Conservation (phyloP, 2,329 filamentous ascomycete species). For the Colletotrichum tamarilloi region DNA sequence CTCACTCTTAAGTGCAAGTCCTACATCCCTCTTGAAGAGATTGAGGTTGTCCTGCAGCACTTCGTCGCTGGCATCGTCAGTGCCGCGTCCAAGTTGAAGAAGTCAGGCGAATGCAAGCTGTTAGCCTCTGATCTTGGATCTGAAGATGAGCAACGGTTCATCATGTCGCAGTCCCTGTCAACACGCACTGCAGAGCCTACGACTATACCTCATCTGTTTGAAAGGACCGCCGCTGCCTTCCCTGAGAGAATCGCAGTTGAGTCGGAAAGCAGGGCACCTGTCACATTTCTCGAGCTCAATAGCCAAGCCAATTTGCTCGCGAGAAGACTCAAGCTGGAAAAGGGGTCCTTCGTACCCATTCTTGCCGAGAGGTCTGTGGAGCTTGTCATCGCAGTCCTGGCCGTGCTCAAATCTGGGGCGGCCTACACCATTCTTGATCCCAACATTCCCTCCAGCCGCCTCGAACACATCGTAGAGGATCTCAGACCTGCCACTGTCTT, state of each 20-base stretch:
- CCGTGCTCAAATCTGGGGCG: constrained; percentile 39
- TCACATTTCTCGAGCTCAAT: constrained; percentile 7
- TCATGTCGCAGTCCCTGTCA: background rate
- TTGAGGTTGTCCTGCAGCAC: background rate
- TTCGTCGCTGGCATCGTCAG: background rate
- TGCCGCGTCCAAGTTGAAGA: background rate
- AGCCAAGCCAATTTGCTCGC: background rate
- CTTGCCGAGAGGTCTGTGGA: constrained; percentile 12
- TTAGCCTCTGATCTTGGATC: background rate
- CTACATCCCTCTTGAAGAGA: background rate
- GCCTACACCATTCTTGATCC: constrained; percentile 38
- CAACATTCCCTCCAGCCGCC: constrained; percentile 30
- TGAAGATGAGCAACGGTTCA: background rate
- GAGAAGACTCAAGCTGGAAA: background rate
- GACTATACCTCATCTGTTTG: background rate
- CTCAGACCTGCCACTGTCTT: constrained; percentile 27
- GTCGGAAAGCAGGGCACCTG: background rate
- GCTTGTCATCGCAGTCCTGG: constrained; percentile 37
- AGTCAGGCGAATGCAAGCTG: background rate
- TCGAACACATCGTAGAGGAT: constrained; percentile 35
- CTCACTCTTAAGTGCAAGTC: background rate
- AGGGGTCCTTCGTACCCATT: background rate
- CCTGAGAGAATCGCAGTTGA: background rate
- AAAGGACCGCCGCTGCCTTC: background rate
- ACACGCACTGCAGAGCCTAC: background rate